These are phyloP conservation scores for Wolfiporia cocos DNA, from an alignment of 1,284 basidiomycete genomes.

Conservation along the genomic window DNA sequence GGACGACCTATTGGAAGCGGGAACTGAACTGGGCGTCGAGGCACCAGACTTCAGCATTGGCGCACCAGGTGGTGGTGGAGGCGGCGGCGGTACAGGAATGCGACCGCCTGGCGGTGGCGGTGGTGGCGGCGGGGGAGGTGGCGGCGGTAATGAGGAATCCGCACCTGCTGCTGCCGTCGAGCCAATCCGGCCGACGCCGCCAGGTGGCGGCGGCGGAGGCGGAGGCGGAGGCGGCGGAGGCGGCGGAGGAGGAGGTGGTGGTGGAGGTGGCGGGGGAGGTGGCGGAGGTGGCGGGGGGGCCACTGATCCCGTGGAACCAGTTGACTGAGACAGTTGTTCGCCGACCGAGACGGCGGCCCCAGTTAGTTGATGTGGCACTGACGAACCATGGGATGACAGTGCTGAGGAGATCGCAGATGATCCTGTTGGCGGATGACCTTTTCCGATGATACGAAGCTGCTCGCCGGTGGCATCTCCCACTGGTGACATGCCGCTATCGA, in stretches of 20 bases:
- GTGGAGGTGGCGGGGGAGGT: conserved; percentile 33
- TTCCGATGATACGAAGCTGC: conserved; percentile 47
- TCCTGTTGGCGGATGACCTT: conserved; percentile 31
- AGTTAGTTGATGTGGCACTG: too few relatives aligned
- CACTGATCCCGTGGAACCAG: too few relatives aligned
- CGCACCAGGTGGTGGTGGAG: conserved; percentile 34
- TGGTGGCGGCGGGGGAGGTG: conserved; percentile 25
- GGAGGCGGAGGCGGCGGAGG: conserved; percentile 31
- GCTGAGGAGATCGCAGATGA: too few relatives aligned
- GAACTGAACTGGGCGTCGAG: conserved; percentile 42
- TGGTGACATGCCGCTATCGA: conserved; percentile 27
- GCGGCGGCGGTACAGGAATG: conserved; percentile 3
- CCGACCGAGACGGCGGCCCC: too few relatives aligned
- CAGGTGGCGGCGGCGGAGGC: conserved; percentile 31
- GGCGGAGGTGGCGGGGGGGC: conserved; percentile 22
- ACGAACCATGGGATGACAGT: too few relatives aligned
- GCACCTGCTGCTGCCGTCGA: not conserved
- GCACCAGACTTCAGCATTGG: conserved; percentile 20
- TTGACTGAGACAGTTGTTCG: too few relatives aligned
- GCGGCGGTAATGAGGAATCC: conserved; percentile 11
- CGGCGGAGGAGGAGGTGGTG: conserved; percentile 31
- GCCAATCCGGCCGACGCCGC: conserved; percentile 15
- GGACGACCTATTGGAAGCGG: conserved; percentile 53
- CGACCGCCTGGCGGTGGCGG: conserved; percentile 5
- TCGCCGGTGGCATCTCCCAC: conserved; percentile 50